phyloP scores from a whole-genome alignment of 257 asterid species.

The Scutellaria baicalensis region DNA sequence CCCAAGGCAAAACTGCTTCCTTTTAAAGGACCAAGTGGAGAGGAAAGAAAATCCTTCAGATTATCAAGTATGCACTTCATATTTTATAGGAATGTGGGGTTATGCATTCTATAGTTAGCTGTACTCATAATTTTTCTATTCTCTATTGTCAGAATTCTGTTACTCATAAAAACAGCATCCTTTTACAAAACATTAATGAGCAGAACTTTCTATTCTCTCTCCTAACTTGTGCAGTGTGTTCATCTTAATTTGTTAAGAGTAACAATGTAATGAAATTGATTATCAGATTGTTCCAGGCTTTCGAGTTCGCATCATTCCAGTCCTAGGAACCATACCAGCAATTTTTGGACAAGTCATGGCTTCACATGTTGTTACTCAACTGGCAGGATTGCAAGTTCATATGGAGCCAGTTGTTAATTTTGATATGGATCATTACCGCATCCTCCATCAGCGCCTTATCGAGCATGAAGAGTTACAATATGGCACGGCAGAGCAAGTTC shows the following conservation, averaged over 20 bases:
- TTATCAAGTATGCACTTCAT: conserved; percentile 65
- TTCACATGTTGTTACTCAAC: conserved; percentile 72
- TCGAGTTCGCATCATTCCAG: conserved; percentile 95
- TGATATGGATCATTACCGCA: conserved; percentile 70
- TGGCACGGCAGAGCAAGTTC: conserved; percentile 74
- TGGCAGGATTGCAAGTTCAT: conserved; percentile 70
- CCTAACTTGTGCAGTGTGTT: neutral
- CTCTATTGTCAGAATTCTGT: neutral
- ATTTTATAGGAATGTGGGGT: conserved; percentile 3
- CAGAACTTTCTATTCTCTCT: neutral
- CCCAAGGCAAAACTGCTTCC: conserved; percentile 95
- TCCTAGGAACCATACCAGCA: conserved; percentile 95
- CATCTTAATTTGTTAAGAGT: neutral
- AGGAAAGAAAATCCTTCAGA: conserved; percentile 94
- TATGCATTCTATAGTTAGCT: neutral
- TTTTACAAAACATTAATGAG: neutral
- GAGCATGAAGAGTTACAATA: conserved; percentile 88
- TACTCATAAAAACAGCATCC: neutral
- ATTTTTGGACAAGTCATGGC: conserved; percentile 98
- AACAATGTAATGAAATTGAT: conserved; percentile 20
- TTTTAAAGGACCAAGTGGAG: conserved; percentile 81
- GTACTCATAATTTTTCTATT: neutral
- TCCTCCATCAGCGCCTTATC: conserved; percentile 83
- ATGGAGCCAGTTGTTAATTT: conserved; percentile 91
- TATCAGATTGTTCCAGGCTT: conserved; percentile 91